These are phyloP conservation scores for Candida golubevii DNA, from an alignment of 805 yeast genomes.

Conservation along the genomic window DNA sequence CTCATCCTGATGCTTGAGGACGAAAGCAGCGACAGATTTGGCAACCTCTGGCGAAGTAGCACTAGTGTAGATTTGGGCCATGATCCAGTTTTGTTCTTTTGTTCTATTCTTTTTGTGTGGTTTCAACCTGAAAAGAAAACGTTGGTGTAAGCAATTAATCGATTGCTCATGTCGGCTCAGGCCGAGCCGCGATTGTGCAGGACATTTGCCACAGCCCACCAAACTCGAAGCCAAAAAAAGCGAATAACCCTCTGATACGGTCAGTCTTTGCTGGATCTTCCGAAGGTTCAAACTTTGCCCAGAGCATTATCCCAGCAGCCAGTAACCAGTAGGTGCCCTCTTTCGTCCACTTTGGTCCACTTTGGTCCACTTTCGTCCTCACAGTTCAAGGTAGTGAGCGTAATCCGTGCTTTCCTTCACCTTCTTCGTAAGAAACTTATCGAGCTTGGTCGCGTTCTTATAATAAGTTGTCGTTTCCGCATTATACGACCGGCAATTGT, in stretches of 20 bases:
- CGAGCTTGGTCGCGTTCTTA: conserved; percentile 91
- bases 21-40: conserved; percentile 56
- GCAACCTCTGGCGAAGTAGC: conserved; percentile 59
- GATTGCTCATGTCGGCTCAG: too few species aligned
- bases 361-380: too few species aligned
- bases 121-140: neutral
- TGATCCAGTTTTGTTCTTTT: neutral
- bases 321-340: too few species aligned
- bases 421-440: conserved; percentile 78
- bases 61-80: conserved; percentile 40
- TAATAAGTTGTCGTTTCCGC: conserved; percentile 92
- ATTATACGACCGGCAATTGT: conserved; percentile 89
- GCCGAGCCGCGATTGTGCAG: too few species aligned
- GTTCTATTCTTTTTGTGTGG: neutral
- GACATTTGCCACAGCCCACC: too few species aligned
- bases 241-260: too few species aligned
- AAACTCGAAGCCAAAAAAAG: too few species aligned
- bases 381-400: conserved; percentile 63
- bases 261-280: too few species aligned
- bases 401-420: conserved; percentile 91
- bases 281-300: too few species aligned
- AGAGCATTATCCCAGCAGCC: too few species aligned
- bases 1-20: conserved; percentile 57
- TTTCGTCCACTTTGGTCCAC: too few species aligned
- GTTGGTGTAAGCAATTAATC: neutral